Evolutionary conservation across 2,329 filamentous ascomycete species (phyloP).

Genomic region (Paecilomyces sp.): DNA sequence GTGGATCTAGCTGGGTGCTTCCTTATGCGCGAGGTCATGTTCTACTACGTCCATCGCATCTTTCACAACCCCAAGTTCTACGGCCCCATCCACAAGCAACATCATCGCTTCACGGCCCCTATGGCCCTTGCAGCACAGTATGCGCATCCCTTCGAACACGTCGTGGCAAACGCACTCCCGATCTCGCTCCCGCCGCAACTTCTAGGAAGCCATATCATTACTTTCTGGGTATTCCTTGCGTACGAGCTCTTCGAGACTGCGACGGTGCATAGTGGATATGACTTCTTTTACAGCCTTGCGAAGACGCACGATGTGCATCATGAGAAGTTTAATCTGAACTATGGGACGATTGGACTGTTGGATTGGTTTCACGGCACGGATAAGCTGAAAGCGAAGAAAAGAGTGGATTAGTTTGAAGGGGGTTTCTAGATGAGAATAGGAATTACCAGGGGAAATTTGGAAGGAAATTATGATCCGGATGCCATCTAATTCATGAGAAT

Average conservation of each 20-base stretch:
- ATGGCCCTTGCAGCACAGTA: conserved; percentile 51
- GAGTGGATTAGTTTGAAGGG: not conserved
- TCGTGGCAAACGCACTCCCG: conserved; percentile 48
- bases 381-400: conserved; percentile 1
- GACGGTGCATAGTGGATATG: conserved; percentile 52
- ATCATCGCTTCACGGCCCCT: conserved; percentile 51
- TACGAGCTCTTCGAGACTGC: conserved; percentile 46
- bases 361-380: conserved; percentile 52
- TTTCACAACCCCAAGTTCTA: conserved; percentile 47
- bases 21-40: conserved; percentile 43
- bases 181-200: conserved; percentile 44
- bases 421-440: not conserved
- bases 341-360: conserved; percentile 45
- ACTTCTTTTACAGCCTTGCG: conserved; percentile 42
- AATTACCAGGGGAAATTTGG: not conserved
- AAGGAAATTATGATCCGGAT: not conserved
- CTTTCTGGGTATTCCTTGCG: conserved; percentile 45
- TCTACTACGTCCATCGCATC: conserved; percentile 51
- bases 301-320: conserved; percentile 52
- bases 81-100: conserved; percentile 47
- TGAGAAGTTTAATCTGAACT: conserved; percentile 50
- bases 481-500: not conserved
- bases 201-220: conserved; percentile 44
- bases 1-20: conserved; percentile 37
- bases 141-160: conserved; percentile 51